Evolutionary conservation across 2,329 filamentous ascomycete species (phyloP).

Genomic region (Epichloe sp.): DNA sequence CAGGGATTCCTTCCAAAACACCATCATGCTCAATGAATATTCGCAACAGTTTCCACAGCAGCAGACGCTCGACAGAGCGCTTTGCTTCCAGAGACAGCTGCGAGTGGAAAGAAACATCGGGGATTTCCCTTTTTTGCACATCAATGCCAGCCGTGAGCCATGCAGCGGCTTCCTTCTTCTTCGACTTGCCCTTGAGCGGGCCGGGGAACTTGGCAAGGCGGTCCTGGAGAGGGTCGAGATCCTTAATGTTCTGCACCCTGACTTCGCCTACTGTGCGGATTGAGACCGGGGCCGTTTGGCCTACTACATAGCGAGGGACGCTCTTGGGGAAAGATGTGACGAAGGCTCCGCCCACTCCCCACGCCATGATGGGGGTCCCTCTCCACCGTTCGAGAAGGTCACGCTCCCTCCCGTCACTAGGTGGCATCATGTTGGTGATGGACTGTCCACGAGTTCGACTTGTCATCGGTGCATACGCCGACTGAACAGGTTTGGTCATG

Average conservation of each 20-base stretch:
- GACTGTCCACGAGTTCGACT: slow-evolving; percentile 38
- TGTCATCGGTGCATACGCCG: slow-evolving; percentile 18
- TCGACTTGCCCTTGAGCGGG: slow-evolving; percentile 75
- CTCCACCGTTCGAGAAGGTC: slow-evolving; percentile 85
- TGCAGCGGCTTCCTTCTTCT: slow-evolving; percentile 81
- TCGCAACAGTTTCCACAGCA: slow-evolving; percentile 79
- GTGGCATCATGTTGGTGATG: slow-evolving; percentile 43
- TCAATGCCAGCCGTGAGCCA: slow-evolving; percentile 76
- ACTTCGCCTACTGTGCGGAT: slow-evolving; percentile 74
- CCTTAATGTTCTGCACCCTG: slow-evolving; percentile 61
- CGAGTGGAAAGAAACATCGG: slow-evolving; percentile 33
- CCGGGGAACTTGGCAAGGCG: slow-evolving; percentile 74
- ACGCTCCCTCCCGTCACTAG: slow-evolving; percentile 51
- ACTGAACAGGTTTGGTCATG: slow-evolving; percentile 13
- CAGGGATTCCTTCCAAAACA: slow-evolving; percentile 55
- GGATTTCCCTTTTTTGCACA: slow-evolving; percentile 48
- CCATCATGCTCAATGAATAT: slow-evolving; percentile 82
- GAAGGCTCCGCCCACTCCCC: slow-evolving; percentile 75
- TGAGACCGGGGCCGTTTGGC: slow-evolving; percentile 60
- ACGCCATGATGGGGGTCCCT: slow-evolving; percentile 73
- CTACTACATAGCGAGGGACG: slow-evolving; percentile 72
- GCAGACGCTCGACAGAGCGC: slow-evolving; percentile 61
- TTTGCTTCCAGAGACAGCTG: slow-evolving; percentile 50
- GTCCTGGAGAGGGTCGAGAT: slow-evolving; percentile 58
- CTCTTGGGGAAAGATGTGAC: slow-evolving; percentile 81